Conservation (phyloP, 1,284 basidiomycete genomes). For the Heliocybe sulcata region DNA sequence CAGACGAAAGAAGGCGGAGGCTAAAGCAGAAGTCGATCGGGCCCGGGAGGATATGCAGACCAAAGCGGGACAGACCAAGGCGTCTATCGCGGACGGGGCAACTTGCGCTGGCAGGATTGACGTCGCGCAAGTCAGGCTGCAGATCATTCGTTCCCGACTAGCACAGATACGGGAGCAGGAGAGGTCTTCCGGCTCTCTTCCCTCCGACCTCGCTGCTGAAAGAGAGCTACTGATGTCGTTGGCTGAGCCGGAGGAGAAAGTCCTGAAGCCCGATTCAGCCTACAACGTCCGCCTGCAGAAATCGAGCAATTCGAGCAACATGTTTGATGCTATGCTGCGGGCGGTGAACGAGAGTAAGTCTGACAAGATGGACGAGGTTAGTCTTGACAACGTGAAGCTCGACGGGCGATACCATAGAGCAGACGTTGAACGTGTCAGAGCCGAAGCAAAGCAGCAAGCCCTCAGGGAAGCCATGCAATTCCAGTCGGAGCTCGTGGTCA, state of each 20-base stretch:
- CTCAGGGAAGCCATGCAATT: slow-evolving; percentile 56
- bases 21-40: slow-evolving; percentile 59
- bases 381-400: slow-evolving; percentile 65
- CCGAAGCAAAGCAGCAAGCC: slow-evolving; percentile 63
- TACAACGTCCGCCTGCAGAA: slow-evolving; percentile 57
- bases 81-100: slow-evolving; percentile 74
- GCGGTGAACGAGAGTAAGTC: slow-evolving; percentile 75
- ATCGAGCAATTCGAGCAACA: slow-evolving; percentile 68
- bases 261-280: slow-evolving; percentile 51
- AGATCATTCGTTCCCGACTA: slow-evolving; percentile 61
- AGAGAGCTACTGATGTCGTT: slow-evolving; percentile 63
- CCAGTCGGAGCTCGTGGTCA: slow-evolving; percentile 65
- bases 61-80: slow-evolving; percentile 62
- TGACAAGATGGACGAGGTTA: slow-evolving; percentile 72
- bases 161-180: slow-evolving; percentile 49
- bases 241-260: slow-evolving; percentile 65
- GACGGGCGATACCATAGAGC: slow-evolving; percentile 61
- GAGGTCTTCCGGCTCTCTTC: slow-evolving; percentile 29
- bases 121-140: slow-evolving; percentile 69
- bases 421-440: slow-evolving; percentile 68
- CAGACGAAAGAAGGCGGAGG: slow-evolving; percentile 61
- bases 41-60: slow-evolving; percentile 62
- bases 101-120: slow-evolving; percentile 66
- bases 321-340: slow-evolving; percentile 80
- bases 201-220: slow-evolving; percentile 66